These are phyloP conservation scores for Alternaria conjuncta DNA, from an alignment of 2,329 filamentous ascomycete species.

Conservation along the genomic window DNA sequence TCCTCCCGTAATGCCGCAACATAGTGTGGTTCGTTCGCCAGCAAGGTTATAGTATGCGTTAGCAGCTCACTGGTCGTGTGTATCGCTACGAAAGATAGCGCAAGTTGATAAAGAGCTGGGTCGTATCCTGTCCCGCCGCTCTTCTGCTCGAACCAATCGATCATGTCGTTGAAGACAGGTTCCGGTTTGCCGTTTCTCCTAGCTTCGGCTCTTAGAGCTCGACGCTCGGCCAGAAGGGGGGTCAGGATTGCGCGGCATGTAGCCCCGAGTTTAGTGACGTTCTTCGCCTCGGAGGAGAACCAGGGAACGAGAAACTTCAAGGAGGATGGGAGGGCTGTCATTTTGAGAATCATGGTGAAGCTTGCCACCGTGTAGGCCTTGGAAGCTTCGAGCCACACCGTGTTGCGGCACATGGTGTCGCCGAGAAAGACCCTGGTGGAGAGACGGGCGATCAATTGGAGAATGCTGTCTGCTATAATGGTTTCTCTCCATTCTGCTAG, in stretches of 20 bases:
- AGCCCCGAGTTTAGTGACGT: not conserved
- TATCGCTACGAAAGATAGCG: not conserved
- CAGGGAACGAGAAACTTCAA: not conserved
- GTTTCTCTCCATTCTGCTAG: not conserved
- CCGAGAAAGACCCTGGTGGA: constrained; percentile 43
- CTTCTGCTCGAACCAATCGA: not conserved
- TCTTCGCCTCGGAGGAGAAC: not conserved
- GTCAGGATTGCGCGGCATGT: not conserved
- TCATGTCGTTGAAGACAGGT: not conserved
- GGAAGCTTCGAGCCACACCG: constrained; percentile 47
- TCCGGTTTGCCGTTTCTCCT: not conserved
- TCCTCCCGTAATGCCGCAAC: not conserved
- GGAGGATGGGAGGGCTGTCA: not conserved
- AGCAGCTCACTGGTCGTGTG: constrained; percentile 2
- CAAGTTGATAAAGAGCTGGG: not conserved
- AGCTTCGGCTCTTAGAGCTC: not conserved
- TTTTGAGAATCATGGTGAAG: not conserved
- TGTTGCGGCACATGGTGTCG: constrained; percentile 44
- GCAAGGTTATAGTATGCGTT: not conserved
- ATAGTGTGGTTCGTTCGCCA: not conserved
- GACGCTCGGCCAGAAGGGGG: not conserved
- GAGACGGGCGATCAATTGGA: not conserved
- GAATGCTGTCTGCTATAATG: not conserved
- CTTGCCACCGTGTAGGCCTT: constrained; percentile 37
- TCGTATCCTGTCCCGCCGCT: not conserved